phyloP scores from a whole-genome alignment of 192 early-diverging fungal genomes.

The Funneliformis mosseae region DNA sequence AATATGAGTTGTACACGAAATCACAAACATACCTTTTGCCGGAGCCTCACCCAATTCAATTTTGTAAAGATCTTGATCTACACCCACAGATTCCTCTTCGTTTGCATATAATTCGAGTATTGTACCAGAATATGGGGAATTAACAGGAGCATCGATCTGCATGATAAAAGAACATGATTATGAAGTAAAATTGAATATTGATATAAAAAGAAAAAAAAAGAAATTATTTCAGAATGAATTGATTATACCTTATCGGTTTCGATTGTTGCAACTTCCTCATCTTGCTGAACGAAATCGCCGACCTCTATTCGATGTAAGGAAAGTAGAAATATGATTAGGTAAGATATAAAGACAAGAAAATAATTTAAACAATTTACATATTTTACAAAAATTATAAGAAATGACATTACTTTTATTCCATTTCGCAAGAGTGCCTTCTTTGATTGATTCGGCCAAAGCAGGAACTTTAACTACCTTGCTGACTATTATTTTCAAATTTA shows the following conservation, averaged over 20 bases:
- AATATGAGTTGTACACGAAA: neutral
- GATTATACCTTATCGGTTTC: conserved; percentile 95
- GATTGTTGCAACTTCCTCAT: conserved; percentile 96
- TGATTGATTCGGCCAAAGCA: conserved; percentile 97
- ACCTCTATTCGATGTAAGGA: conserved; percentile 62
- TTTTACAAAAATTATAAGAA: neutral
- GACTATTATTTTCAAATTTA: conserved; percentile 44
- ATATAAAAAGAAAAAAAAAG: too few relatives aligned
- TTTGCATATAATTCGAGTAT: conserved; percentile 80
- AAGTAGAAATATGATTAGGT: neutral
- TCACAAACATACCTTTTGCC: conserved; percentile 49
- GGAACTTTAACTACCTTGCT: conserved; percentile 92
- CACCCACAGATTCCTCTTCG: conserved; percentile 88
- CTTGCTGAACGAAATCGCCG: conserved; percentile 91
- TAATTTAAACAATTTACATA: too few relatives aligned
- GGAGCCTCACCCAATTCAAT: conserved; percentile 78
- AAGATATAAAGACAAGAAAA: neutral
- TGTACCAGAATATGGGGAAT: conserved; percentile 91
- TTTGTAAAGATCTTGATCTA: conserved; percentile 92
- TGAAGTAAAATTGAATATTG: neutral
- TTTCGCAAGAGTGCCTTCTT: conserved; percentile 94
- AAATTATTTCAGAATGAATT: neutral
- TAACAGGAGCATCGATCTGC: conserved; percentile 96
- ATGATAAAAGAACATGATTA: neutral
- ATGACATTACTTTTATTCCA: conserved; percentile 87